A percentile compares a stretch with the other conserved stretches of the same genome.
Conservation (phyloP, 305 asterid species). For the Fraxinus platypoda region DNA sequence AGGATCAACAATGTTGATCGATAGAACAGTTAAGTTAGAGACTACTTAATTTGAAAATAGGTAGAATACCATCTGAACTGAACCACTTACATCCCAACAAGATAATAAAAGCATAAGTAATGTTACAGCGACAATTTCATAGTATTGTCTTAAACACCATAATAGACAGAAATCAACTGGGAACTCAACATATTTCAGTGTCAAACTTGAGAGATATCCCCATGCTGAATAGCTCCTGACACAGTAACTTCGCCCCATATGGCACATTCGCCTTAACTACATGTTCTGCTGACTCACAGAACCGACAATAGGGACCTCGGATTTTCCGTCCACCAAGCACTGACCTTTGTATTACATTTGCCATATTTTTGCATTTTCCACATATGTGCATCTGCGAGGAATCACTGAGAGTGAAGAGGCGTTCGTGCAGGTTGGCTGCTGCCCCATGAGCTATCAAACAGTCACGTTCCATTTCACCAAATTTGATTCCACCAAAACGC, state of each 20-base stretch:
- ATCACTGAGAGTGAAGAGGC: constrained; percentile 90
- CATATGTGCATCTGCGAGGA: constrained; percentile 85
- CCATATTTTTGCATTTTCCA: constrained; percentile 73
- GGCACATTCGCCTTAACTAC: constrained; percentile 81
- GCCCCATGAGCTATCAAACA: constrained; percentile 96
- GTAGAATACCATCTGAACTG: background rate
- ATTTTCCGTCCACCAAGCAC: constrained; percentile 65
- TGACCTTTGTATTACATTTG: constrained; percentile 68
- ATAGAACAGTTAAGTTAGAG: background rate
- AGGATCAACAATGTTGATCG: background rate
- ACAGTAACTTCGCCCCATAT: constrained; percentile 82
- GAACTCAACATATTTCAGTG: constrained; percentile 59
- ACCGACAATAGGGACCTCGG: constrained; percentile 81
- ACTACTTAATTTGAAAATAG: background rate
- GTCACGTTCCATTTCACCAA: constrained; percentile 96
- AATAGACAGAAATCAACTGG: background rate
- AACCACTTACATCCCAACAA: background rate
- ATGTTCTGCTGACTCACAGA: constrained; percentile 73
- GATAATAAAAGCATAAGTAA: background rate
- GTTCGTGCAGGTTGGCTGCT: constrained; percentile 80
- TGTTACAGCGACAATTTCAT: background rate
- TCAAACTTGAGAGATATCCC: constrained; percentile 82
- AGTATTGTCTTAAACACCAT: background rate
- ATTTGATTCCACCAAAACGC: constrained; percentile 90
- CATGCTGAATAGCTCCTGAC: constrained; percentile 94